Percentiles rank a stretch among this genome's conserved stretches.
Conservation (phyloP, 1,284 basidiomycete genomes). For the Abortiporus biennis region DNA sequence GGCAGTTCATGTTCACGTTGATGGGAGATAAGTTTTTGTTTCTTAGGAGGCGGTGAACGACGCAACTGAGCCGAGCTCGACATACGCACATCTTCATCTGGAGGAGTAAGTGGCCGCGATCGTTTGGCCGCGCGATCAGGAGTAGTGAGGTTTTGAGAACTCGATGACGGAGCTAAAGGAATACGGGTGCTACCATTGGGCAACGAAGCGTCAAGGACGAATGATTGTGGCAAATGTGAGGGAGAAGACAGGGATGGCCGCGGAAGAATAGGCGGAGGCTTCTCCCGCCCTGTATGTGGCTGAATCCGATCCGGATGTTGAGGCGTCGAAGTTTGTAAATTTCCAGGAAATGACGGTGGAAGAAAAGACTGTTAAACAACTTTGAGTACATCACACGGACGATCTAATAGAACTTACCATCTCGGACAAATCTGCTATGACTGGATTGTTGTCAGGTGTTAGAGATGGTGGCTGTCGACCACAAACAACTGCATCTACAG, state of each 20-base stretch:
- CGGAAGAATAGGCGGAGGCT: conserved; percentile 26
- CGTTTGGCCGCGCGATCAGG: too few relatives aligned
- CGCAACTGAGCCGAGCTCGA: too few relatives aligned
- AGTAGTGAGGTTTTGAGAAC: conserved; percentile 10
- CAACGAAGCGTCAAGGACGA: too few relatives aligned
- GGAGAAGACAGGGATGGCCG: conserved; percentile 16
- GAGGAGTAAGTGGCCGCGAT: conserved; percentile 13
- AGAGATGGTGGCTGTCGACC: too few relatives aligned
- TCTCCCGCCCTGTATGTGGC: conserved; percentile 14
- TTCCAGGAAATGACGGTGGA: conserved; percentile 32
- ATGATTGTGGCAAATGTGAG: conserved; percentile 18
- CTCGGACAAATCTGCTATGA: conserved; percentile 20
- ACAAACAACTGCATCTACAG: background rate
- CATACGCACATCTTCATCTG: conserved; percentile 10
- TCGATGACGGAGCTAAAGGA: conserved; percentile 15
- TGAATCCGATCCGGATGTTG: conserved; percentile 9
- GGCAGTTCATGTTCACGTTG: conserved; percentile 8
- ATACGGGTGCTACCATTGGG: conserved; percentile 1
- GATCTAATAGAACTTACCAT: conserved; percentile 23
- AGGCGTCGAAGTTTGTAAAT: conserved; percentile 33
- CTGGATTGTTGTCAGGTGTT: too few relatives aligned
- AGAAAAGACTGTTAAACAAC: conserved; percentile 21
- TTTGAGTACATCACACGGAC: conserved; percentile 14
- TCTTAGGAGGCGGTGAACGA: conserved; percentile 8
- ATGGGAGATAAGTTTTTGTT: conserved; percentile 15